A percentile compares a stretch with the other conserved stretches of the same genome.
Evolutionary conservation across 179 eudicot genomes (phyloP).

Genomic region (Camellia oleifera): DNA sequence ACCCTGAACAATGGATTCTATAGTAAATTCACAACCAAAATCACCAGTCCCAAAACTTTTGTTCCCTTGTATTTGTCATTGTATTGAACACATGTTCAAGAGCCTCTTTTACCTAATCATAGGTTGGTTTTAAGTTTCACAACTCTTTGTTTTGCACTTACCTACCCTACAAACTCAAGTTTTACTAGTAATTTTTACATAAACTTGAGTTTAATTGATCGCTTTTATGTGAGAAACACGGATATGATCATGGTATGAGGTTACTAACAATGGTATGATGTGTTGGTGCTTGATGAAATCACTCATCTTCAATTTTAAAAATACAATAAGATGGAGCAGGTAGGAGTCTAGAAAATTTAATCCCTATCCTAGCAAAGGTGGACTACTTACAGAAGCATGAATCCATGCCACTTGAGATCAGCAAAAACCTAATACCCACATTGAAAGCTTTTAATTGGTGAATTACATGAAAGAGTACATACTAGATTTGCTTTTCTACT

Average conservation of each 20-base stretch:
- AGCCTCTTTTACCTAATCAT: background rate
- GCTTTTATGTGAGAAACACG: too few relatives aligned
- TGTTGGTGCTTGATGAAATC: background rate
- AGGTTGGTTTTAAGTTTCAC: too few relatives aligned
- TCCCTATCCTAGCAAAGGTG: background rate
- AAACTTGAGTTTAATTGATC: background rate
- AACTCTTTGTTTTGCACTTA: background rate
- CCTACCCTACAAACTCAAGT: background rate
- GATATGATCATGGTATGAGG: too few relatives aligned
- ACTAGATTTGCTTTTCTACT: conserved; percentile 7
- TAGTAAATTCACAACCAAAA: background rate
- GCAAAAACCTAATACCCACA: conserved; percentile 14
- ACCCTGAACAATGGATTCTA: background rate
- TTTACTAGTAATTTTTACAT: background rate
- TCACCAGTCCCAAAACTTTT: background rate
- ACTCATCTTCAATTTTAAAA: background rate
- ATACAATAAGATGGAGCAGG: background rate
- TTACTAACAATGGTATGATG: background rate
- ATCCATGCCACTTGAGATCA: background rate
- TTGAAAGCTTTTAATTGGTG: background rate
- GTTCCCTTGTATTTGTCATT: conserved; percentile 2
- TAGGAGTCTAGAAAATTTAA: background rate
- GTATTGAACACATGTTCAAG: background rate
- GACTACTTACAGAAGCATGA: conserved; percentile 9
- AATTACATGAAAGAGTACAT: background rate